Conservation (phyloP, 2,329 filamentous ascomycete genomes). For the Raffaelea ambrosiae region DNA sequence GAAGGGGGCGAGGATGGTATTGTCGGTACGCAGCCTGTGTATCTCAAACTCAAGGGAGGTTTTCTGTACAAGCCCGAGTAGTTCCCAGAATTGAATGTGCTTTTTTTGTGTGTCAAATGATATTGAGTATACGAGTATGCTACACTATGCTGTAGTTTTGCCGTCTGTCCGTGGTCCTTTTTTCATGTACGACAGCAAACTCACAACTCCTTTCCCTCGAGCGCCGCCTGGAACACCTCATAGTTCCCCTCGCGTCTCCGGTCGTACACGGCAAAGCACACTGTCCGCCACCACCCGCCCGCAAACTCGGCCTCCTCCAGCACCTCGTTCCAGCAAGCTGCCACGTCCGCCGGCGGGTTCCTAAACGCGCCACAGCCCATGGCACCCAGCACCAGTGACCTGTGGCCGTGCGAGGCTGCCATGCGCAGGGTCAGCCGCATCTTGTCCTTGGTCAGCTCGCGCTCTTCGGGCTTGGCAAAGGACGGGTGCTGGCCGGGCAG, state of each 20-base stretch:
- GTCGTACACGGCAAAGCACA: constrained; percentile 57
- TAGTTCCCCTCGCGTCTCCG: constrained; percentile 37
- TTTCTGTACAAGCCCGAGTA: background rate
- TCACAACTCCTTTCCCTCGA: constrained; percentile 25
- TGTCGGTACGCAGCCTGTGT: background rate
- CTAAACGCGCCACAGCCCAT: constrained; percentile 60
- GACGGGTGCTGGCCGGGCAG: constrained; percentile 15
- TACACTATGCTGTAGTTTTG: too few relatives aligned
- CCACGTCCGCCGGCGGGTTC: constrained; percentile 56
- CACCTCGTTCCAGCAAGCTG: constrained; percentile 52
- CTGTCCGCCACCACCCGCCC: constrained; percentile 54
- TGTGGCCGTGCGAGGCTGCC: constrained; percentile 47
- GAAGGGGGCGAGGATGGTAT: background rate
- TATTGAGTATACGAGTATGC: too few relatives aligned
- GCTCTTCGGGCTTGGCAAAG: constrained; percentile 34
- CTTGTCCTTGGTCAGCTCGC: constrained; percentile 51
- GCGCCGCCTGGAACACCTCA: constrained; percentile 34
- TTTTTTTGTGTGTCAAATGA: too few relatives aligned
- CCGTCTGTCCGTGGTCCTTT: too few relatives aligned
- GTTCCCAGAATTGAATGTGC: background rate
- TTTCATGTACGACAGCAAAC: too few relatives aligned
- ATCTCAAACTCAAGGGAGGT: constrained; percentile 1
- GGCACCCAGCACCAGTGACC: constrained; percentile 56
- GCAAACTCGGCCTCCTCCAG: constrained; percentile 51
- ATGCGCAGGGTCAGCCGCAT: constrained; percentile 54